A percentile compares a stretch with the other conserved stretches of the same genome.
Evolutionary conservation across 257 asterid species (phyloP).

Genomic region (Craterostigma plantagineum): DNA sequence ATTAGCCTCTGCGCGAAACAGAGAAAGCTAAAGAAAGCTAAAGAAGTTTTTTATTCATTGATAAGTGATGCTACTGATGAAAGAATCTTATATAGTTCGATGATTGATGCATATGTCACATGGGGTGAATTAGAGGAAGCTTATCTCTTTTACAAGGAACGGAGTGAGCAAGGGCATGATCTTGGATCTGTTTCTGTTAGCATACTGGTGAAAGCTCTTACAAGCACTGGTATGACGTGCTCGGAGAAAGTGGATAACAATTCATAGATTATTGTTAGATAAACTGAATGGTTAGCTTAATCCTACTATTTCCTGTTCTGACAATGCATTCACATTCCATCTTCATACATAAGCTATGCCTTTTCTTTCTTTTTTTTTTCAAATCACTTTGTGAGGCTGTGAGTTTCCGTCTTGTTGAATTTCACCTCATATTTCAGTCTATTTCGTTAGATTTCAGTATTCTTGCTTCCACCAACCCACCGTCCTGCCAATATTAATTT

Average conservation of each 20-base stretch:
- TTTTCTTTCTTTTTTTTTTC: no score
- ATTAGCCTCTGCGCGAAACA: conserved; percentile 53
- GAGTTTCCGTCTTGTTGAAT: no score
- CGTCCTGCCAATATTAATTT: no score
- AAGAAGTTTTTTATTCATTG: conserved; percentile 31
- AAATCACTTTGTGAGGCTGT: neutral
- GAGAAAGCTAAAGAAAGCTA: conserved; percentile 37
- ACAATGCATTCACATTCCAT: no score
- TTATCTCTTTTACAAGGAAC: conserved; percentile 51
- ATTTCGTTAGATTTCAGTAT: no score
- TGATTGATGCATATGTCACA: conserved; percentile 45
- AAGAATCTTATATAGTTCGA: conserved; percentile 27
- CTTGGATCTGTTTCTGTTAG: conserved; percentile 78
- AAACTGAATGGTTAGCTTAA: no score
- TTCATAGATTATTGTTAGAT: no score
- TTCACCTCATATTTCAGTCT: no score
- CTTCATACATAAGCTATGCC: neutral
- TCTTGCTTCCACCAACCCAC: no score
- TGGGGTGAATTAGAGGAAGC: conserved; percentile 56
- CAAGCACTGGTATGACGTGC: conserved; percentile 39
- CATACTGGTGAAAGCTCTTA: conserved; percentile 69
- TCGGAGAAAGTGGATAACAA: no score
- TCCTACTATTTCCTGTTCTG: neutral
- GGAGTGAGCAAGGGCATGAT: conserved; percentile 30
- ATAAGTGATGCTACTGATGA: conserved; percentile 18